Base-by-base conservation (phyloP, 1,139 yeast species). In the Debaryomycetaceae sp. region DNA sequence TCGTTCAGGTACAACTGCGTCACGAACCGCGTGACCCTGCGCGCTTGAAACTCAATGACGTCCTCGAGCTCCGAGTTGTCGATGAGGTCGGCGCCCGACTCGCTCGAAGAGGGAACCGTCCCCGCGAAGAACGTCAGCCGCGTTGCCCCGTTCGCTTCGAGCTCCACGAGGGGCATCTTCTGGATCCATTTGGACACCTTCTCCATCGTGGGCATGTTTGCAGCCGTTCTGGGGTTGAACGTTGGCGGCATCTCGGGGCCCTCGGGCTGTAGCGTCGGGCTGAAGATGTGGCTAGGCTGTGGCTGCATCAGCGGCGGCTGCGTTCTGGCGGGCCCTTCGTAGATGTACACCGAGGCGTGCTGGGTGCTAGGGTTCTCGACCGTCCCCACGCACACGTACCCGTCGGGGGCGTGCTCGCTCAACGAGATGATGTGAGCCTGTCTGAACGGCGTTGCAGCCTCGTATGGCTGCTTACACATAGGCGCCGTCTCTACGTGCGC, bases 101-200 rank as follows among this genome's bases (percentile, higher is more conserved):
- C 35, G 35, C 44, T 50, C 4, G 55, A 43, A 18, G 53, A 50
- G 4, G 59, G 48, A 2, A 58, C 56, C 3, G 55, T 55, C 0
- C 71, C 78, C 0, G 78, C 71, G 37, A 62, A 75, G 38, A 80
- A 49, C 30, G 3, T 51, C 55, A 24, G 48, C 45, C 14, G 45
- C 43, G 9, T 44, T 38, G 30, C 43, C 43, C 23, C 34, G n/a
- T 20, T 8, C 16, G 16, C 27, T 7, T 29, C 28, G 2, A 45
- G 20, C 1, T 50, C 49, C 9, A 11, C 9, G 18, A 66, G 51
- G 1, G 88, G 88, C 3, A 80, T 65, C 14, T 61, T 58, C 4
- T 58, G 53, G 21, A 82, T 65, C 93, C 91, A 82, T 5, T 51
- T 56, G 25, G 61, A 59, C 1, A 82, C 82, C 45, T 81, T 81